Conservation (phyloP, 2,329 filamentous ascomycete genomes). For the Aureobasidium sp. region DNA sequence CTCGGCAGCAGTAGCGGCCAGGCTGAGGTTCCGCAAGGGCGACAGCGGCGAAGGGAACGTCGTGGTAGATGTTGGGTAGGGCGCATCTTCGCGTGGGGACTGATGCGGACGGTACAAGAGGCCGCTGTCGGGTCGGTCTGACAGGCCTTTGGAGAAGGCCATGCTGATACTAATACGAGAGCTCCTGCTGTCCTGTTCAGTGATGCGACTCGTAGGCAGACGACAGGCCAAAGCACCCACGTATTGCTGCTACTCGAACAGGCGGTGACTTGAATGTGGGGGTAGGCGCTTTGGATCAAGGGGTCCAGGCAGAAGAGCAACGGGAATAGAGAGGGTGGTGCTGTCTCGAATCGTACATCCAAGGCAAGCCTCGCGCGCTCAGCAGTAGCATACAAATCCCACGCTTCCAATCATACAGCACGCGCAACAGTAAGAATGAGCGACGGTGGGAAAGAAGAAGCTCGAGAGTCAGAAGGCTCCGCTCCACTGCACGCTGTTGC, state of each 20-base stretch:
- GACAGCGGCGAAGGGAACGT: slow-evolving; percentile 58
- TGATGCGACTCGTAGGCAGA: neutral
- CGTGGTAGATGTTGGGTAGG: slow-evolving; percentile 46
- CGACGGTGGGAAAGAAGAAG: slow-evolving; percentile 1
- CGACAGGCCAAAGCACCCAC: slow-evolving; percentile 1
- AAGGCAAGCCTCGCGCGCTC: slow-evolving; percentile 5
- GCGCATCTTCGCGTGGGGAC: slow-evolving; percentile 65
- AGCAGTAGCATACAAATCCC: slow-evolving; percentile 6
- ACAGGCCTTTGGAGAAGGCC: slow-evolving; percentile 56
- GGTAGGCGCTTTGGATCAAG: slow-evolving; percentile 8
- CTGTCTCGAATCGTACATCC: neutral
- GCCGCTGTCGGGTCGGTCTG: slow-evolving; percentile 61
- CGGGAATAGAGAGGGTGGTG: neutral
- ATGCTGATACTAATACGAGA: slow-evolving; percentile 34
- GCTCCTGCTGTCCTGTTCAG: neutral
- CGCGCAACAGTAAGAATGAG: neutral
- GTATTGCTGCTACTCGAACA: slow-evolving; percentile 7
- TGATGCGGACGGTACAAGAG: slow-evolving; percentile 69
- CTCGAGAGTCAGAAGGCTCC: neutral
- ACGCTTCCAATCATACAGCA: slow-evolving; percentile 5
- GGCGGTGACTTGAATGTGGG: slow-evolving; percentile 12
- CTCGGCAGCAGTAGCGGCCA: slow-evolving; percentile 51
- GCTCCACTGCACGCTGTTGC: neutral
- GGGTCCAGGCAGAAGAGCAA: slow-evolving; percentile 6
- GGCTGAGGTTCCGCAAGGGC: slow-evolving; percentile 35